phyloP scores from a whole-genome alignment of 108 stramenopile genomes.

The Nitzschia sp. region DNA sequence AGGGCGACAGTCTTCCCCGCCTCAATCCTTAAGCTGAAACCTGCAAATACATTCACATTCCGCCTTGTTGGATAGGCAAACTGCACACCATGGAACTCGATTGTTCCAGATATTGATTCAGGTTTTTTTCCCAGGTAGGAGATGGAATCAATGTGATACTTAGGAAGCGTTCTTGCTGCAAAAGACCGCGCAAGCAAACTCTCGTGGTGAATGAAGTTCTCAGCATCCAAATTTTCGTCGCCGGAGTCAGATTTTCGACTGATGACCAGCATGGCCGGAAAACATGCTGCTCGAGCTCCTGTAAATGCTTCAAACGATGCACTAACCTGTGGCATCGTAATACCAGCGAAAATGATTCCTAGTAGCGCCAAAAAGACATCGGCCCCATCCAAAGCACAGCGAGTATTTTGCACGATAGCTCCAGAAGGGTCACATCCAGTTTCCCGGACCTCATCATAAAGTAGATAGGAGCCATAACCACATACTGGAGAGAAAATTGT shows the following conservation, averaged over 20 bases:
- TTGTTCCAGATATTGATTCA: constrained; percentile 37
- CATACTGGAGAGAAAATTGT: constrained; percentile 45
- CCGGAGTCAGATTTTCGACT: constrained; percentile 22
- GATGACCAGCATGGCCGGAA: constrained; percentile 43
- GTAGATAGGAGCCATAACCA: constrained; percentile 43
- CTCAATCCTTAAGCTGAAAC: constrained; percentile 51
- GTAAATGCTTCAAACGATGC: constrained; percentile 37
- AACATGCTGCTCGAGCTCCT: constrained; percentile 48
- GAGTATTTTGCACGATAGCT: constrained; percentile 24
- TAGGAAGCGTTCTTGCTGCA: constrained; percentile 20
- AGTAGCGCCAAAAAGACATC: constrained; percentile 55
- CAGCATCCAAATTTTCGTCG: constrained; percentile 12
- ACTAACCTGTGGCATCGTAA: constrained; percentile 44
- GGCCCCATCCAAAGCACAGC: constrained; percentile 35
- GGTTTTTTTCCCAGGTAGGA: constrained; percentile 50
- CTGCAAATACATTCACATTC: constrained; percentile 46
- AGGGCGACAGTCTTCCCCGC: constrained; percentile 73
- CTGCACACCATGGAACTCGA: constrained; percentile 46
- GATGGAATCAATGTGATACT: constrained; percentile 55
- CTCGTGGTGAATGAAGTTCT: constrained; percentile 3
- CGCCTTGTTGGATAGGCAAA: constrained; percentile 67
- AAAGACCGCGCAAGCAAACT: constrained; percentile 2
- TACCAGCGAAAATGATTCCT: constrained; percentile 43
- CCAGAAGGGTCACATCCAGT: constrained; percentile 56
- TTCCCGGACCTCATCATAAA: constrained; percentile 37